phyloP scores from a whole-genome alignment of 2,329 filamentous ascomycete species.

The Arthrobotrys entomopaga region DNA sequence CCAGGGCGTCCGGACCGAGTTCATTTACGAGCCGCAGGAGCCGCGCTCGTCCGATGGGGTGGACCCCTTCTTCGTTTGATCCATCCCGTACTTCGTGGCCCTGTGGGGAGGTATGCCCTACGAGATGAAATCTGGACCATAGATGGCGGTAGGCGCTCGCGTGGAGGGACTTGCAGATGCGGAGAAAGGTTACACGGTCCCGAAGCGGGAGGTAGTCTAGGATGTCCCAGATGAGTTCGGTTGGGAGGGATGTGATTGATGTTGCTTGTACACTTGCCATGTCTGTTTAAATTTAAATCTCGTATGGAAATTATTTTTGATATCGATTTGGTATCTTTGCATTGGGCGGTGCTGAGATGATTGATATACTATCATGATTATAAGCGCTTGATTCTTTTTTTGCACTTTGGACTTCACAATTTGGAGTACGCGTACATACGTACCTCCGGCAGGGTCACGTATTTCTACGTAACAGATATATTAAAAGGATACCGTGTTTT shows the following conservation, averaged over 20 bases:
- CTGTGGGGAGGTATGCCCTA: no score
- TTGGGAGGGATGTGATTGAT: slow-evolving; percentile 21
- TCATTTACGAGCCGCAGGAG: neutral
- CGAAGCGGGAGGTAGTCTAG: slow-evolving; percentile 16
- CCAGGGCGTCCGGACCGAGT: neutral
- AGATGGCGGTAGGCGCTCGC: neutral
- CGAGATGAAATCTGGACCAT: neutral
- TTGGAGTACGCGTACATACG: no score
- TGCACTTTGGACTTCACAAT: no score
- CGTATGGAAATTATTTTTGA: no score
- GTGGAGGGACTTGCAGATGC: slow-evolving; percentile 1
- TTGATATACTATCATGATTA: no score
- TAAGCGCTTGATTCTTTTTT: no score
- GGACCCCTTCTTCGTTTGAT: neutral
- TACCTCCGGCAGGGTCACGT: no score
- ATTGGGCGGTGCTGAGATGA: no score
- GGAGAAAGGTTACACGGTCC: slow-evolving; percentile 6
- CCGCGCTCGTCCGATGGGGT: neutral
- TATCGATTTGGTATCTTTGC: no score
- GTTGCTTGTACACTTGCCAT: neutral
- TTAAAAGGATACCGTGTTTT: no score
- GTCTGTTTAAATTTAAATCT: neutral
- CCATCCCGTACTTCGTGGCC: neutral
- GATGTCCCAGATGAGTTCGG: slow-evolving; percentile 31
- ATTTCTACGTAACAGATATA: no score